phyloP scores from a whole-genome alignment of 2,329 filamentous ascomycete species.

The Ophiosphaerella korrae region DNA sequence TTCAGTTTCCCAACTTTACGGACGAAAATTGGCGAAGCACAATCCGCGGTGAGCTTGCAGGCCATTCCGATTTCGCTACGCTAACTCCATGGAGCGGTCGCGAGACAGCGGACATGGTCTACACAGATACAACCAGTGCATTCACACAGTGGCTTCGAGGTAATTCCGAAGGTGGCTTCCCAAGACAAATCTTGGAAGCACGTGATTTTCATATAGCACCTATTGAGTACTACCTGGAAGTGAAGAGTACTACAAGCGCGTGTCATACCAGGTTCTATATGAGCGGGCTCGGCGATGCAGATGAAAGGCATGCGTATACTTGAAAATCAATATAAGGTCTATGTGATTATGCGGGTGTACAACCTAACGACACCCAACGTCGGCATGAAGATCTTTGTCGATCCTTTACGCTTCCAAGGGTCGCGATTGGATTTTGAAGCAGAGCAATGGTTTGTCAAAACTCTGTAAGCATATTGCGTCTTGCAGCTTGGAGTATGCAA shows the following conservation, averaged over 20 bases:
- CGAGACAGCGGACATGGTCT: constrained; percentile 57
- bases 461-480: neutral
- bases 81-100: constrained; percentile 48
- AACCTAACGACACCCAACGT: constrained; percentile 6
- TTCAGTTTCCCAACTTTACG: constrained; percentile 46
- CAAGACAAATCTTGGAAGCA: constrained; percentile 38
- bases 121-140: constrained; percentile 44
- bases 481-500: too few relatives aligned
- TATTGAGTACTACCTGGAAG: constrained; percentile 56
- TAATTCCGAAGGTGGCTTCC: constrained; percentile 16
- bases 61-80: constrained; percentile 49
- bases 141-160: constrained; percentile 43
- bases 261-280: constrained; percentile 54
- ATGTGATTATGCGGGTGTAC: constrained; percentile 13
- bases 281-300: constrained; percentile 40
- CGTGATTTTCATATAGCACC: constrained; percentile 28
- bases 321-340: constrained; percentile 56
- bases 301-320: constrained; percentile 54
- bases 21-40: constrained; percentile 56
- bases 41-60: constrained; percentile 50
- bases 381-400: constrained; percentile 8
- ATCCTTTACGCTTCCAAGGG: constrained; percentile 9
- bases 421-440: constrained; percentile 7
- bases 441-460: constrained; percentile 8
- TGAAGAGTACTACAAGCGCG: constrained; percentile 54